Evolutionary conservation across 2,329 filamentous ascomycete species (phyloP), one percentile per base, ranked within the genome.

Genomic region (Orbilia ellipsospora): DNA sequence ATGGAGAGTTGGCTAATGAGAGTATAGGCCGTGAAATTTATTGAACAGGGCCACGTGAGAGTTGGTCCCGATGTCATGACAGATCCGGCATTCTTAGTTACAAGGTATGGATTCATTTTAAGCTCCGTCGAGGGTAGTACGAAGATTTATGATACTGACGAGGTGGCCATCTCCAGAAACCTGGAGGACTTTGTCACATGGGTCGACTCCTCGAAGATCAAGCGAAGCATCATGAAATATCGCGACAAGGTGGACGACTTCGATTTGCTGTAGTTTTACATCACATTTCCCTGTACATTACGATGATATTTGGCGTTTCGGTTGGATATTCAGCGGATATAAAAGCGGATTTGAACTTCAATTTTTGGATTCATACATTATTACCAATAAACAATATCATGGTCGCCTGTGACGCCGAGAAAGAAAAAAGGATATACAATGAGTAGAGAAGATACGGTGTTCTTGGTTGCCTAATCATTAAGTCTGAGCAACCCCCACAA

Each of bases 151-250:
- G 44, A n/a, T 18, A 10, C 40, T 44, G 36, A 60, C 16, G 18
- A 44, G 44, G 48, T n/a, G 28, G 54, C 64, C 61, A 60, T 68
- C 45, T 23, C 31, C 65, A 77, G 70, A 60, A 90, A 89, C 75
- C 87, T 90, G 87, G 89, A 91, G 81, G 89, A 91, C 81, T 91
- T 89, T 79, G 87, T 91, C 4, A 91, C 89, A 1, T 91, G 89
- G 89, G 89, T 90, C 36, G 89, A 91, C 80, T 88, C 87, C 26
- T 90, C 88, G 73, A 91, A 90, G 87, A 90, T 91, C 82, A 90
- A 90, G 86, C 84, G 88, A 80, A 89, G 87, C 80, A 90, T 90
- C 78, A 85, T 90, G 84, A 88, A 87, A 80, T 91, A 91, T 81
- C 86, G 88, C 74, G 88, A 90, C 81, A 89, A 90, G 81, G 81